Evolutionary conservation across 352 stramenopile genomes (phyloP), one percentile per base, ranked within the genome.

Genomic region (Phytophthora sp.): DNA sequence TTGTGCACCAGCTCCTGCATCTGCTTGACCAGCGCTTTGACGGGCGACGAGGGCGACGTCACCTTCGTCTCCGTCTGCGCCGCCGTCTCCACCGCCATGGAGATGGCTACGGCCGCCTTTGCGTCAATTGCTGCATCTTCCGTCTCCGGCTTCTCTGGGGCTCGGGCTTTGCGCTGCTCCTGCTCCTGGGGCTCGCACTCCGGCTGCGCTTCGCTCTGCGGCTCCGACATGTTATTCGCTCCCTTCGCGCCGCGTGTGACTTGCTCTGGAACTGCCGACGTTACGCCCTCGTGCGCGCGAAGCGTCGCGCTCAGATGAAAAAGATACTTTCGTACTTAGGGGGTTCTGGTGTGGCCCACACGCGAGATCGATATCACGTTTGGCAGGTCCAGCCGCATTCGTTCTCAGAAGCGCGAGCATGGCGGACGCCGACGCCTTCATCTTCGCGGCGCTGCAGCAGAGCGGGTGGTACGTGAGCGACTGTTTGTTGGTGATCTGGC

Each of bases 1-100:
- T 77, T 82, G 15, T 80, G 68, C 34, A 84, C 77, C 13, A 87
- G 60, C 35, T 84, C 69, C 54, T 87, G 77, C 77, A 87, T 87
- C 53, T 80, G 80, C 50, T 48, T 70, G 72, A 84, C 72, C 20
- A 87, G 54, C 37, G 83, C 49, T 62, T 81, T 75, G 27, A 84
- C 79, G 9, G 67, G 68, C 15, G 77, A 82, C 52, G 43, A 23
- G n/a, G 45, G 62, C 28, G 39, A 62, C 42, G 27, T 38, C 21
- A 44, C 32, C 18, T 17, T 39, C 26, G 12, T n/a, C 10, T 41
- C 39, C 12, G n/a, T 5, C 50, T 11, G 23, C 35, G 10, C 15
- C 6, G 15, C 50, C 4, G 23, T 21, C 7, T 35, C 26, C 12
- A 61, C 8, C 6, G 51, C 52, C n/a, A 55, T 32, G 0, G 28